Base-by-base conservation (phyloP, 345 rosid species). In the Populus pruinosa region DNA sequence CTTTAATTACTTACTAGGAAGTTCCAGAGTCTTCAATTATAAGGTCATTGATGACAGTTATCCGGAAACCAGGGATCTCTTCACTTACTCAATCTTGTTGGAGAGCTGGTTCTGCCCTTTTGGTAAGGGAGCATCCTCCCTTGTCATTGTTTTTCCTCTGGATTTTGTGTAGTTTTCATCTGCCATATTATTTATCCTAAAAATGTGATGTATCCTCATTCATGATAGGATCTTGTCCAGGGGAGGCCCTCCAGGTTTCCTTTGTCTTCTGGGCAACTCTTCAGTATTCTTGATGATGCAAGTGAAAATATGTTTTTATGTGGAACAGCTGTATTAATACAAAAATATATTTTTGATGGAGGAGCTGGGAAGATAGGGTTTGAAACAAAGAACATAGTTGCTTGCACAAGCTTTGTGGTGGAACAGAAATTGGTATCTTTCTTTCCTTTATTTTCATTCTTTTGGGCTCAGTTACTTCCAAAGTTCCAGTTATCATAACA, bases 281-380 rank as follows among this genome's bases (percentile, higher is more conserved):
- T 96, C 80, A 80, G 87, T 76, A 86, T 92, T 82, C 97, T 96
- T 70, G 99, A 96, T 72, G 93, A 96, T 81, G 97, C 99, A 79
- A 96, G 99, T 86, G 99, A 96, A 85, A 92, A 84, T 66, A 94
- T 94, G 71, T 96, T 96, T 81, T 85, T 96, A 43, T 79, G 83
- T 82, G 93, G 91, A 69, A 79, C 91, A 63, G 90, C 97, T 67
- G 82, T 80, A 27, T 85, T 88, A 80, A 87, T 96, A 86, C 97
- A 94, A 87, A 96, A 88, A 75, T 96, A 88, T 86, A 86, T 96
- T 73, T 96, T 96, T 79, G 91, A 96, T 66, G 96, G 98, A 50
- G 99, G 89, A 84, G 89, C 87, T 50, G 94, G 88, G 63, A 94
- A 88, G 87, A 88, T 83, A 85, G 91, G 90, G 77, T 88, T 93